A percentile compares a stretch with the other conserved stretches of the same genome.
Conservation (phyloP, 768 basidiomycete species). For the Lactarius hengduanensis region DNA sequence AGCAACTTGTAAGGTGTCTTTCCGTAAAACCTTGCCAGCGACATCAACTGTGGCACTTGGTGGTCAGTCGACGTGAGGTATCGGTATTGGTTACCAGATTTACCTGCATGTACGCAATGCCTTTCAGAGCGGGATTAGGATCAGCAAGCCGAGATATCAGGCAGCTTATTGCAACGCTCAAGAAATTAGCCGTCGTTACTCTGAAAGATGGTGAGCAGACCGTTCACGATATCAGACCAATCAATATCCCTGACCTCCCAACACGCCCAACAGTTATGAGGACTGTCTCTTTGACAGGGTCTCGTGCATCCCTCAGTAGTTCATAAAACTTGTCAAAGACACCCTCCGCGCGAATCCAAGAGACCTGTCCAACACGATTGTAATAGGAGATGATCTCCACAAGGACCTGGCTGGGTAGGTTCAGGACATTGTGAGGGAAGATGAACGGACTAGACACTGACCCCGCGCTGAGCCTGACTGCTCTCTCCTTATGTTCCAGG, state of each 20-base stretch:
- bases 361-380: conserved; percentile 18
- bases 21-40: conserved; percentile 54
- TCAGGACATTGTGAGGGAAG: background rate
- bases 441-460: conserved; percentile 12
- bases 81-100: conserved; percentile 24
- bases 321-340: conserved; percentile 28
- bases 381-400: conserved; percentile 29
- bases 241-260: conserved; percentile 38
- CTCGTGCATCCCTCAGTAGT: conserved; percentile 30
- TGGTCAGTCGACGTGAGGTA: conserved; percentile 20
- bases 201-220: conserved; percentile 35
- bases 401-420: conserved; percentile 20
- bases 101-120: conserved; percentile 67
- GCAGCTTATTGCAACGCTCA: conserved; percentile 59
- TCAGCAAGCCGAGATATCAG: conserved; percentile 67
- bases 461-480: conserved; percentile 29
- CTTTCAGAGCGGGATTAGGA: conserved; percentile 66
- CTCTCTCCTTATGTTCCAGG: conserved; percentile 23
- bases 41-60: conserved; percentile 48
- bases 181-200: conserved; percentile 47
- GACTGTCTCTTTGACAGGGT: conserved; percentile 59
- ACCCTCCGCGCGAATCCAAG: conserved; percentile 22
- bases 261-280: conserved; percentile 60
- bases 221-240: conserved; percentile 15
- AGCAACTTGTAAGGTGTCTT: conserved; percentile 66